Conservation (phyloP, 2,329 filamentous ascomycete species). For the Aspergillus fumigatus region DNA sequence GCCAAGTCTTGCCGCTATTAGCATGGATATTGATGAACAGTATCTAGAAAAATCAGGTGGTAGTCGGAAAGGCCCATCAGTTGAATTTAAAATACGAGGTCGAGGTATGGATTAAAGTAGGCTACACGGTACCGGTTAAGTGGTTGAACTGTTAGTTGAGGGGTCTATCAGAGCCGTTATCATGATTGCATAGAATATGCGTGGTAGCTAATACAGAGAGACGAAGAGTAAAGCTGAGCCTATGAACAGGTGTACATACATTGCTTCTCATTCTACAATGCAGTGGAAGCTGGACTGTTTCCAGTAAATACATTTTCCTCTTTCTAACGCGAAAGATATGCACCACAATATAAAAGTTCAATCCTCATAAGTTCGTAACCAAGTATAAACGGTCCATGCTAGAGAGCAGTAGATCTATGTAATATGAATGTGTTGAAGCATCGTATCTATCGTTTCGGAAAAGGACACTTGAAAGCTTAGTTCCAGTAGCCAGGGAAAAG, state of each 20-base stretch:
- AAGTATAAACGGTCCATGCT: constrained; percentile 5
- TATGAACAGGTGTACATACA: too few species aligned
- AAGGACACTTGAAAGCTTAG: constrained; percentile 14
- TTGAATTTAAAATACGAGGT: background rate
- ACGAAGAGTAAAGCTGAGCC: too few species aligned
- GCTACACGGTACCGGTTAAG: background rate
- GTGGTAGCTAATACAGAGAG: too few species aligned
- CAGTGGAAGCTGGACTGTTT: too few species aligned
- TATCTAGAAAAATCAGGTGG: background rate
- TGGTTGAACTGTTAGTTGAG: too few species aligned
- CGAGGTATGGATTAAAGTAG: background rate
- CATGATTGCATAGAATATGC: background rate
- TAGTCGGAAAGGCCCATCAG: background rate
- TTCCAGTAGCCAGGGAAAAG: constrained; percentile 78
- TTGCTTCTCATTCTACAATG: too few species aligned
- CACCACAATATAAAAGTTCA: background rate
- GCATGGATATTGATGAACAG: background rate
- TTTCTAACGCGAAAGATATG: too few species aligned
- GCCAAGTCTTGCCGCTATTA: background rate
- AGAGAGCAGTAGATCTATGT: constrained; percentile 1
- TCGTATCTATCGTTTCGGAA: background rate
- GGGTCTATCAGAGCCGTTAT: background rate
- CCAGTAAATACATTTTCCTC: too few species aligned
- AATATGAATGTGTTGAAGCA: background rate
- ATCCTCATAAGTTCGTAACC: constrained; percentile 8